Percentiles rank a stretch among this genome's conserved stretches.
phyloP scores from a whole-genome alignment of 1,139 yeast genomes.

The Yamadazyma dushanensis region DNA sequence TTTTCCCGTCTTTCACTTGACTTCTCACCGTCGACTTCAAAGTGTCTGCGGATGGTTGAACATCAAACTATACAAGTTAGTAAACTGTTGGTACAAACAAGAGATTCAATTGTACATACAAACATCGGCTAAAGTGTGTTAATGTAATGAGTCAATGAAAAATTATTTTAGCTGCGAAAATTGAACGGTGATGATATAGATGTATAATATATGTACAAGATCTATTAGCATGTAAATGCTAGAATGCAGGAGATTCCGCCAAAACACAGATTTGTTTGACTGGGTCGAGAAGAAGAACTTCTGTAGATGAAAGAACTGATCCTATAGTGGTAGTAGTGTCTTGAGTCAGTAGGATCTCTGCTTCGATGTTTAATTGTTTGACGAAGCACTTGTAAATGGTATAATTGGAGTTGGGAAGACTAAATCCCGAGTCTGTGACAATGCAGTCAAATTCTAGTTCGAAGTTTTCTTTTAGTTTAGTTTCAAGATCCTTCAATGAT shows the following conservation, averaged over 20 bases:
- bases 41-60: constrained; percentile 64
- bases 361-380: constrained; percentile 45
- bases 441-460: constrained; percentile 23
- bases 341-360: constrained; percentile 27
- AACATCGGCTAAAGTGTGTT: constrained; percentile 12
- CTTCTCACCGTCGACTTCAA: constrained; percentile 44
- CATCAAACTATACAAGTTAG: constrained; percentile 27
- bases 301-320: constrained; percentile 39
- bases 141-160: constrained; percentile 3
- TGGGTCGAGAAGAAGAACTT: constrained; percentile 38
- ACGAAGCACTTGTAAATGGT: constrained; percentile 38
- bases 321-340: constrained; percentile 37
- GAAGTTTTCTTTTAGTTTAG: constrained; percentile 3
- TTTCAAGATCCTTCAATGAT: constrained; percentile 28
- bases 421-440: constrained; percentile 26
- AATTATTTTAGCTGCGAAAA: not conserved
- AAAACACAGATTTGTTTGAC: constrained; percentile 35
- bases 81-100: constrained; percentile 15
- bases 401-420: constrained; percentile 11
- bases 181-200: too few species aligned
- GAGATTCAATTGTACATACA: constrained; percentile 9
- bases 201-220: too few species aligned
- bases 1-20: constrained; percentile 27
- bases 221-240: constrained; percentile 1
- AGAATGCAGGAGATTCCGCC: constrained; percentile 11